These are phyloP conservation scores for Xylaria telfairii DNA, from an alignment of 495 filamentous ascomycete genomes.

Conservation along the genomic window DNA sequence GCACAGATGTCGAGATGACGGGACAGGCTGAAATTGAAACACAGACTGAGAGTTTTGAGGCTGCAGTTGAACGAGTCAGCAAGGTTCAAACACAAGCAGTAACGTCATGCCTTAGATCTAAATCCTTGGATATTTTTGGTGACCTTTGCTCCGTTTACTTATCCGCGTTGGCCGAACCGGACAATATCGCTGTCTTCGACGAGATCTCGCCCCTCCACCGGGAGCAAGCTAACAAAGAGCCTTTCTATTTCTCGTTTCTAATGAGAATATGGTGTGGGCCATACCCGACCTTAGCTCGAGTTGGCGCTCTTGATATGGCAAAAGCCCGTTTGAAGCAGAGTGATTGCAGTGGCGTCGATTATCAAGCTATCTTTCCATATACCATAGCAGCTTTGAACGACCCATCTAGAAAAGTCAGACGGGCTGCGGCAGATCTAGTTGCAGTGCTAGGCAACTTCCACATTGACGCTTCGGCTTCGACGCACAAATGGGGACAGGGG, in stretches of 20 bases:
- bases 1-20: constrained; percentile 62
- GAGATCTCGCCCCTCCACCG: constrained; percentile 63
- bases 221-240: constrained; percentile 58
- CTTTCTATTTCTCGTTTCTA: constrained; percentile 79
- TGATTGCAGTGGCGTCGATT: constrained; percentile 61
- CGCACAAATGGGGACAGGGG: constrained; percentile 43
- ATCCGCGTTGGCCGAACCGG: constrained; percentile 56
- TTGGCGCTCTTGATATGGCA: constrained; percentile 68
- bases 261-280: constrained; percentile 73
- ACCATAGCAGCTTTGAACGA: constrained; percentile 75
- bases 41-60: constrained; percentile 32
- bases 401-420: constrained; percentile 71
- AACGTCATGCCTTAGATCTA: constrained; percentile 55
- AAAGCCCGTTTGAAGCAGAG: constrained; percentile 58
- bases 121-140: constrained; percentile 52
- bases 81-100: constrained; percentile 47
- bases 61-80: constrained; percentile 35
- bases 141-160: constrained; percentile 70
- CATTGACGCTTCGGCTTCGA: constrained; percentile 29
- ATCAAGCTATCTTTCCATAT: constrained; percentile 82
- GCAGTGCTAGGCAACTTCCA: constrained; percentile 49
- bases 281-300: constrained; percentile 69
- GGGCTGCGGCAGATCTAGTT: constrained; percentile 71
- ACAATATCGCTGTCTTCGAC: constrained; percentile 62
- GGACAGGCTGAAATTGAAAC: constrained; percentile 40